Conservation (phyloP, 2,329 filamentous ascomycete genomes). For the Microsporum audouinii region DNA sequence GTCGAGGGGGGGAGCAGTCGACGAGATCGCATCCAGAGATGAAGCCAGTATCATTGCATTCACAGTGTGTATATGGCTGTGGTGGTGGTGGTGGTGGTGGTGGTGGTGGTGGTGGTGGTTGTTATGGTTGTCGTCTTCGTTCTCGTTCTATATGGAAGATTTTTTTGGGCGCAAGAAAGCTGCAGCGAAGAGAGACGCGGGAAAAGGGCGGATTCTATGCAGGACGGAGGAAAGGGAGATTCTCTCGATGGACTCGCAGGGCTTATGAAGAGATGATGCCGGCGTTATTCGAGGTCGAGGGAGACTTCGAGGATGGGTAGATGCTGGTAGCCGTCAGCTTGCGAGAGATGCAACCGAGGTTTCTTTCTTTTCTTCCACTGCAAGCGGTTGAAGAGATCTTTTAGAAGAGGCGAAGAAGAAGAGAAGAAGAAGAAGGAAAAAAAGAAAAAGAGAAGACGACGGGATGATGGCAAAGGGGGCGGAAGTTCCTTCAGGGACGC, state of each 20-base stretch:
- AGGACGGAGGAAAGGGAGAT: neutral
- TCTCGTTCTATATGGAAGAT: neutral
- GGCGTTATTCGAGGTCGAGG: neutral
- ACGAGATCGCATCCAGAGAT: neutral
- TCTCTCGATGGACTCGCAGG: neutral
- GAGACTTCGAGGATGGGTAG: neutral
- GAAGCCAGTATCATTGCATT: neutral
- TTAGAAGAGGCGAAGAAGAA: neutral
- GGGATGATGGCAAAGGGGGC: neutral
- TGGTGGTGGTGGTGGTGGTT: neutral
- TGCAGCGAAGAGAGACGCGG: neutral
- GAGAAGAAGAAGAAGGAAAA: neutral
- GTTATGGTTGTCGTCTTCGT: neutral
- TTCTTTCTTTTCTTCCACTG: no score
- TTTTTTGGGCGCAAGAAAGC: neutral
- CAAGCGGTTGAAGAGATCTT: neutral
- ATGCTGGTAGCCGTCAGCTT: neutral
- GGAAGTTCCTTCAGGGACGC: neutral
- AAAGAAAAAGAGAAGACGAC: neutral
- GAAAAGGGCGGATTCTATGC: no score
- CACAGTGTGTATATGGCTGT: neutral
- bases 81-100: neutral
- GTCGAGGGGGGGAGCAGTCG: neutral
- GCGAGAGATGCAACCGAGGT: neutral
- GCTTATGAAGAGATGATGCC: neutral